Evolutionary conservation across 1,284 basidiomycete species (phyloP), one percentile per base, ranked within the genome.

Genomic region (Ganoderma lingzhi): DNA sequence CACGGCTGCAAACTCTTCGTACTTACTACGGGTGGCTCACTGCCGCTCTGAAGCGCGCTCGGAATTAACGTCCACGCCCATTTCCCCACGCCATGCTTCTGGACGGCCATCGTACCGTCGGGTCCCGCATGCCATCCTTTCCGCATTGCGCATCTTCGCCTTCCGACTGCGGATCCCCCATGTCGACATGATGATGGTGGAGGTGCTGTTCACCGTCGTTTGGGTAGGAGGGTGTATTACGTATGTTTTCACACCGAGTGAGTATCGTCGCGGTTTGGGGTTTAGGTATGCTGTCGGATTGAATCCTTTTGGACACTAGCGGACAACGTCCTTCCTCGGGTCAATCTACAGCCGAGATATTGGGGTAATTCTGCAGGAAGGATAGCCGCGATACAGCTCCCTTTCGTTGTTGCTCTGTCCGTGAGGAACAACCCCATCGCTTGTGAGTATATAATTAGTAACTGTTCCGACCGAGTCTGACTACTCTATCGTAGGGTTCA

Each of bases 381-480:
- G 72, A 75, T 83, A 30, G 80, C 80, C 15, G 78, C 78, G 0
- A 76, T 75, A 2, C 84, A 85, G 67, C 71, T 84, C 6, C 82
- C 82, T 2, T 73, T 85, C 45, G 80, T 84, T 32, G 79, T 84
- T 39, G 80, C 78, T 32, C 75, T 85, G 3, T 78, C 82, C 0
- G 75, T 79, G 61, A 83, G 82, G 76, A 85, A 84, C 75, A 85
- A 83, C 70, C 65, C 82, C 44, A 78, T 85, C 48, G 80, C 81
- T 23, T 77, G 80, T 80, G 66, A 74, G 79, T 75, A 0, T 0
- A 19, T 6, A 35, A 12, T 4, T 6, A 41, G 39, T 41, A 30
- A 12, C 8, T 2, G 28, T 17, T 9, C 48, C 56, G 19, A 17
- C 17, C 5, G 2, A 39, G 6, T 35, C 28, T 28, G 55, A 51